These are phyloP conservation scores for Uncinocarpus reesii DNA, from an alignment of 2,329 filamentous ascomycete genomes.

Conservation along the genomic window DNA sequence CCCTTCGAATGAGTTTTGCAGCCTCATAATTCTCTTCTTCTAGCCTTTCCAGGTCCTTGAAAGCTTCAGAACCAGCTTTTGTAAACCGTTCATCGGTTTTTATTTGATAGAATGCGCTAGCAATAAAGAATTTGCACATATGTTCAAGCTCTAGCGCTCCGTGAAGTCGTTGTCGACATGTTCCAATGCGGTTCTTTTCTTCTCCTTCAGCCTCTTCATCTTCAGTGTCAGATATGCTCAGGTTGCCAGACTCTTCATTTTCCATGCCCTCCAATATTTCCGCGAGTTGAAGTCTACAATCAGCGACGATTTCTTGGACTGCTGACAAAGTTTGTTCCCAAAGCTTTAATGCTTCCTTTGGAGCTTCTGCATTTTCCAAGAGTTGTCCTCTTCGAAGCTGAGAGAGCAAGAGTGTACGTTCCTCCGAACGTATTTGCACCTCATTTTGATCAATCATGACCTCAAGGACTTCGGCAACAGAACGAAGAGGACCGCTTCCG, in stretches of 20 bases:
- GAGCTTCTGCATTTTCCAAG: constrained; percentile 60
- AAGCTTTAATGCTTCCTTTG: constrained; percentile 56
- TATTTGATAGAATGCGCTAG: constrained; percentile 73
- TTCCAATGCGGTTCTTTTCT: constrained; percentile 41
- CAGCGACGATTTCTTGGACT: constrained; percentile 42
- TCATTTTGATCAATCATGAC: constrained; percentile 87
- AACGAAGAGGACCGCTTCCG: constrained; percentile 60
- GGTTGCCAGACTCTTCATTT: constrained; percentile 9
- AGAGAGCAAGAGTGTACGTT: constrained; percentile 54
- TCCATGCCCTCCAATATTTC: constrained; percentile 32
- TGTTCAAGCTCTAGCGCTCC: constrained; percentile 70
- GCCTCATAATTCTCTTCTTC: constrained; percentile 65
- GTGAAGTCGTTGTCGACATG: constrained; percentile 57
- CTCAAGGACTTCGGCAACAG: constrained; percentile 75
- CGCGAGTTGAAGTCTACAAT: constrained; percentile 54
- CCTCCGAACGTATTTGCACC: constrained; percentile 52
- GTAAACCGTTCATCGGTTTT: constrained; percentile 60
- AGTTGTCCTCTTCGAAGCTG: constrained; percentile 65
- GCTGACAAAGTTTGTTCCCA: constrained; percentile 53
- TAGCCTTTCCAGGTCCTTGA: constrained; percentile 53
- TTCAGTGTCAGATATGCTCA: constrained; percentile 22
- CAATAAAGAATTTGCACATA: constrained; percentile 72
- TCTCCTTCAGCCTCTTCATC: constrained; percentile 33
- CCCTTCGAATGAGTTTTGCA: constrained; percentile 66
- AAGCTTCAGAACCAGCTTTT: constrained; percentile 56